Evolutionary conservation across 768 basidiomycete genomes (phyloP), one percentile per base, ranked within the genome.

Genomic region (Hericium coralloides): DNA sequence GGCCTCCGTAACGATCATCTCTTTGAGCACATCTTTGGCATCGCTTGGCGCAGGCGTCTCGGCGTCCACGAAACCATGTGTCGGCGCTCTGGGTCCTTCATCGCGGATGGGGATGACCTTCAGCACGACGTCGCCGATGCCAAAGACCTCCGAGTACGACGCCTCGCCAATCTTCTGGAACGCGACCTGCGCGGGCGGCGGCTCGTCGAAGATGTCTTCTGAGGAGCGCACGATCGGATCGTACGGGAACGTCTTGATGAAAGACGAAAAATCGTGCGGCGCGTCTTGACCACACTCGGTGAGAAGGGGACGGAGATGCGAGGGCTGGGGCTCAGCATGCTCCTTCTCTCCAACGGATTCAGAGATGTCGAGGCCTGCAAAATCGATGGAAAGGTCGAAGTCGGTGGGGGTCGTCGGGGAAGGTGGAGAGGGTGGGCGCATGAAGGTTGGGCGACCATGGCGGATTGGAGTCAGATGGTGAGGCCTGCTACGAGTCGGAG

Each of bases 121-220:
- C 60, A 95, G 76, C n/a, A 95, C 93, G 37, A 95, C 82, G 61
- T 89, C 82, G 2, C 87, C 87, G 52, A 94, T 86, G 8, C 88
- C 88, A 69, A 92, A 99, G 26, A 99, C 97, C 67, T 99, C 97
- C 0, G 92, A 95, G 70, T 89, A 99, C 51, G 89, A 92, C 7
- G 97, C 97, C 72, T 99, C 97, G 43, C 95, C 95, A 49, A 98
- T 85, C 71, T 99, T 99, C 62, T 72, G 76, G 70, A 93, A 92
- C 6, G 56, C 69, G 22, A 69, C 58, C 59, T 71, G 61, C 38
- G 50, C 59, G 5, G 53, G 31, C 0, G 25, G 48, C 23, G 56
- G 47, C 6, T 66, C 63, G n/a, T 65, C 62, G 48, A 62, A 71
- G 63, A 58, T 64, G 38, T 65, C 62, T 31, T 62, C 60, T 10